Base-by-base conservation (phyloP, 495 filamentous ascomycete genomes). In the Aspergillus conjunctus region DNA sequence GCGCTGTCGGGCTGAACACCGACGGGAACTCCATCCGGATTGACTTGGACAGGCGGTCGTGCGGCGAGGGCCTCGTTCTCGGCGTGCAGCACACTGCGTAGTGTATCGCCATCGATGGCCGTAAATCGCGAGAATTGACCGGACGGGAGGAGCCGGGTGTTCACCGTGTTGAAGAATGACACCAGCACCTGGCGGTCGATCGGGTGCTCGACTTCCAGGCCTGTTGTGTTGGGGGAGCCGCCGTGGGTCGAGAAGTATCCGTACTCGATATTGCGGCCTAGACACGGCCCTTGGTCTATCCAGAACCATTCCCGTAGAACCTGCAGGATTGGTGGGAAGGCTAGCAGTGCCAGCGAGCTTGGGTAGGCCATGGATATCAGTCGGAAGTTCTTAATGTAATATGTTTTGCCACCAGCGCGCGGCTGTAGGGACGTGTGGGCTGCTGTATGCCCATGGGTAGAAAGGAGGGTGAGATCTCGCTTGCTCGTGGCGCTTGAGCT, bases 141-240 rank as follows among this genome's bases (percentile, higher is more conserved):
- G n/a, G 43, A 45, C 7, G 43, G 43, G 7, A 45, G 43, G 7
- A 45, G 1, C 7, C 43, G 43, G 12, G 43, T 45, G 43, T 45
- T 45, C 43, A 45, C 43, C 43, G 43, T 45, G 43, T 45, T n/a
- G 7, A 45, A 45, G 43, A 45, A 45, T 18, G 43, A 45, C 7
- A 18, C 43, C 43, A 45, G 43, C n/a, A 46, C 44, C 18, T 46
- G 44, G 44, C 44, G n/a, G 44, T 46, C n/a, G n/a, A 46, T 46
- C 15, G 44, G 44, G 44, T 46, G 44, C 44, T 46, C 44, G 11
- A 46, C 44, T 46, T 46, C n/a, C 4, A 46, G 44, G 2, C 18
- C 44, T 17, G 44, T 7, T 3, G 8, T 46, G 44, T 46, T 3
- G 44, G 44, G n/a, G 44, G 7, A 7, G n/a, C 0, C 10, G n/a